Evolutionary conservation across 441 rosid genomes (phyloP).

Genomic region (Gossypium schwendimanii): DNA sequence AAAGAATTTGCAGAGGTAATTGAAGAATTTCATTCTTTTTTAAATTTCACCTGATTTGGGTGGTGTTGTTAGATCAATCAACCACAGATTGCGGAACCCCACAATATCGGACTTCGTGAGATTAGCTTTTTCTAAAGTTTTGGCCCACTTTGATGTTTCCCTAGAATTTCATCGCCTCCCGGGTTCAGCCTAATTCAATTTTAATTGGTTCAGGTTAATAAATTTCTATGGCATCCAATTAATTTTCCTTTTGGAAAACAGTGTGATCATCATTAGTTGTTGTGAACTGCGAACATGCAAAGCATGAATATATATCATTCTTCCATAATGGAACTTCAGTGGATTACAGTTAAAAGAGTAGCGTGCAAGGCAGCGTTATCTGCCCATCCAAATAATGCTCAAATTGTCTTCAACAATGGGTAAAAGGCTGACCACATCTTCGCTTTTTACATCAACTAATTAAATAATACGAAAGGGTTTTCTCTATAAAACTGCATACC

Average conservation of each 20-base stretch:
- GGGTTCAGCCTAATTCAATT: too few species aligned
- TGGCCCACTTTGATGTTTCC: conserved; percentile 16
- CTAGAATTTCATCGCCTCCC: background rate
- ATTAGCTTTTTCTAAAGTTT: conserved; percentile 19
- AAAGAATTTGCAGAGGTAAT: background rate
- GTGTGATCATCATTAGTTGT: background rate
- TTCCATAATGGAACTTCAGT: background rate
- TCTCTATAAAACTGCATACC: too few species aligned
- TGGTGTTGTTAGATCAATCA: background rate
- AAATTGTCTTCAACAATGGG: background rate
- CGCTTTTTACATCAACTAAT: too few species aligned
- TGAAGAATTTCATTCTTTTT: background rate
- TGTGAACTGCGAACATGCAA: too few species aligned
- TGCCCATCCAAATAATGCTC: background rate
- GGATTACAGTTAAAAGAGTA: background rate
- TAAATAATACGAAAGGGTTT: too few species aligned
- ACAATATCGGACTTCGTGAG: conserved; percentile 9
- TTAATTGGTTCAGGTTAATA: background rate
- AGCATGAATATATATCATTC: background rate
- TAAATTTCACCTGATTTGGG: too few species aligned
- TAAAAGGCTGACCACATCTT: too few species aligned
- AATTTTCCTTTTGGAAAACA: too few species aligned
- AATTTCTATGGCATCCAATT: too few species aligned
- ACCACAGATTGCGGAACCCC: conserved; percentile 23
- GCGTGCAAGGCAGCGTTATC: background rate